Conservation (phyloP, 495 filamentous ascomycete genomes). For the Aspergillus coremiiformis region DNA sequence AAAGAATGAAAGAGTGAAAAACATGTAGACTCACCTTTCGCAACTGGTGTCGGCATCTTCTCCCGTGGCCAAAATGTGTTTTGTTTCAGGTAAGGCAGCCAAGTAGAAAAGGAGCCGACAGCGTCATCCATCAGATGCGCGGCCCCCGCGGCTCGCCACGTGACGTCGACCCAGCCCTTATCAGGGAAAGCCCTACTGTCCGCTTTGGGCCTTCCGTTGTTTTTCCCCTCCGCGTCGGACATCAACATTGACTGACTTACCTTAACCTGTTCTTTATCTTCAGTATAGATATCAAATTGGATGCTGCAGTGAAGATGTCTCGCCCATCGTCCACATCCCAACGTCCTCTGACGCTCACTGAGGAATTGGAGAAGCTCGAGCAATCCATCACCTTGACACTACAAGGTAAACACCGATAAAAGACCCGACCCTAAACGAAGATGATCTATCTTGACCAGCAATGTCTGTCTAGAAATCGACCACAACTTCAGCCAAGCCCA, state of each 20-base stretch:
- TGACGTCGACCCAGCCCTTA: conserved; percentile 30
- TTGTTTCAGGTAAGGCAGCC: neutral
- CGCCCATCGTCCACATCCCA: conserved; percentile 45
- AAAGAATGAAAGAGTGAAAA: neutral
- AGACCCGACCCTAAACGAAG: conserved; percentile 7
- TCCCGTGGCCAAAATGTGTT: neutral
- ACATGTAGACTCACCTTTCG: conserved; percentile 39
- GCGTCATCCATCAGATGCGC: conserved; percentile 9
- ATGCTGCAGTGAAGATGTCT: conserved; percentile 33
- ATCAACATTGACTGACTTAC: too few relatives aligned
- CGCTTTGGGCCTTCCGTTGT: conserved; percentile 24
- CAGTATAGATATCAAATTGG: too few relatives aligned
- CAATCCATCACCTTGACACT: conserved; percentile 94
- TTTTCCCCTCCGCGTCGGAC: conserved; percentile 24
- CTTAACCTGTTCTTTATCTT: too few relatives aligned
- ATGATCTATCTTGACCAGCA: neutral
- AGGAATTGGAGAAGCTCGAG: conserved; percentile 93
- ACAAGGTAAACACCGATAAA: conserved; percentile 56
- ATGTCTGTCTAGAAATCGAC: conserved; percentile 71
- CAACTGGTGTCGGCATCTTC: conserved; percentile 46
- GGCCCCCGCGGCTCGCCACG: conserved; percentile 18
- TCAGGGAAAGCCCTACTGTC: conserved; percentile 32
- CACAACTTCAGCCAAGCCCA: conserved; percentile 96
- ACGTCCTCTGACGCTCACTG: conserved; percentile 72
- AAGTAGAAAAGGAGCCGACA: neutral